phyloP scores from a whole-genome alignment of 331 rosid species.

The Ulmus americana region DNA sequence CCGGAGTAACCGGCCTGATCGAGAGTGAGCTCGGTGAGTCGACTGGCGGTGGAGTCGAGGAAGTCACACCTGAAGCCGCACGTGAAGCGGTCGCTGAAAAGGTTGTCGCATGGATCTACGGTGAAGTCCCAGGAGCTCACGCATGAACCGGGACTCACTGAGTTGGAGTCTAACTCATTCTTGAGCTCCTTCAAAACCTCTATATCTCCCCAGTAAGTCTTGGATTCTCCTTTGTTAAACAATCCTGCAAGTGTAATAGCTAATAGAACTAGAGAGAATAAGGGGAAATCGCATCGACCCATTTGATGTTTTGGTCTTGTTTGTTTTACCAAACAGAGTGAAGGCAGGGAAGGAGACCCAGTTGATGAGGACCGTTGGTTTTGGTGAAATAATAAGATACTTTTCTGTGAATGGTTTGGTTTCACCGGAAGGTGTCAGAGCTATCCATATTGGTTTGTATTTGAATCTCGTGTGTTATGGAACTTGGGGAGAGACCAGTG shows the following conservation, averaged over 20 bases:
- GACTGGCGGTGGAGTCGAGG: constrained; percentile 32
- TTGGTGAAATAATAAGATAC: constrained; percentile 15
- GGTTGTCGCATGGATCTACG: constrained; percentile 68
- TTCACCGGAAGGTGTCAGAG: constrained; percentile 41
- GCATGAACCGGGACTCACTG: constrained; percentile 67
- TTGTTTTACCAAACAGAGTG: neutral
- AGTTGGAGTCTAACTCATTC: constrained; percentile 35
- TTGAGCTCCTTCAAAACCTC: constrained; percentile 49
- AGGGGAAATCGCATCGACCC: constrained; percentile 21
- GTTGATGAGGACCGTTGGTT: constrained; percentile 32
- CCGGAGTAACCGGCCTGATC: constrained; percentile 80
- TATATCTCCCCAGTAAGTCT: constrained; percentile 50
- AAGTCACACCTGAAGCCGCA: constrained; percentile 78
- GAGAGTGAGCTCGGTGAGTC: constrained; percentile 70
- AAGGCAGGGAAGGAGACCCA: neutral
- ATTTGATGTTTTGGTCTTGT: constrained; percentile 9
- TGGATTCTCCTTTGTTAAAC: constrained; percentile 34
- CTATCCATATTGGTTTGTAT: constrained; percentile 8
- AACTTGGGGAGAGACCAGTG: constrained; percentile 8
- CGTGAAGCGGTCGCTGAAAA: constrained; percentile 60
- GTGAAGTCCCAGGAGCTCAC: constrained; percentile 73
- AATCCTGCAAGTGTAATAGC: constrained; percentile 4
- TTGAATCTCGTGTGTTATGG: neutral
- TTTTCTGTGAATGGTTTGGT: constrained; percentile 23
- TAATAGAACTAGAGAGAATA: constrained; percentile 11